Percentiles rank a stretch among this genome's conserved stretches.
Evolutionary conservation across 768 basidiomycete genomes (phyloP).

Genomic region (Tylopilus vinaceipallidus): DNA sequence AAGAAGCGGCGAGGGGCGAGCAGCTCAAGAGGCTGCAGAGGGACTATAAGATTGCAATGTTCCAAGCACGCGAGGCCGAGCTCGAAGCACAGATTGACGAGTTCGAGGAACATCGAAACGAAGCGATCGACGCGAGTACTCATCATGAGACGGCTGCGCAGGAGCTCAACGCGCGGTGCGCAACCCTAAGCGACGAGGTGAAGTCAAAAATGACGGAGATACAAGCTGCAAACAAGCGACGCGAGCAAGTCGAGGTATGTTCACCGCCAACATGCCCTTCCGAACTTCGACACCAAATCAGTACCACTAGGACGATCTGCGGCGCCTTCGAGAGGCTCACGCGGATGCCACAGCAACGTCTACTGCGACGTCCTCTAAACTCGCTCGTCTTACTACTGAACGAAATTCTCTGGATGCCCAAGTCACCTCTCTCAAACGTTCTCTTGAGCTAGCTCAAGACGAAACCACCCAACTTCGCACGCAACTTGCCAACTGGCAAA

Average conservation of each 20-base stretch:
- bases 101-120: constrained; percentile 48
- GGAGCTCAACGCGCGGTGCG: constrained; percentile 31
- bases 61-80: constrained; percentile 60
- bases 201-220: constrained; percentile 42
- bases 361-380: constrained; percentile 46
- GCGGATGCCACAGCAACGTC: constrained; percentile 47
- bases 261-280: not conserved
- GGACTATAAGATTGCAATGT: constrained; percentile 67
- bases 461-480: constrained; percentile 53
- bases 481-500: constrained; percentile 70
- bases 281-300: not conserved
- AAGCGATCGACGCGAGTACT: constrained; percentile 12
- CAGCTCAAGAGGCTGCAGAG: constrained; percentile 58
- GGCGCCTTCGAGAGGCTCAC: constrained; percentile 47
- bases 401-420: constrained; percentile 55
- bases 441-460: constrained; percentile 57
- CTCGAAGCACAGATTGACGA: constrained; percentile 52
- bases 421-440: constrained; percentile 51
- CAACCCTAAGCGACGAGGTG: constrained; percentile 36
- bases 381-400: constrained; percentile 57
- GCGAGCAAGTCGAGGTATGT: constrained; percentile 46
- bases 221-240: constrained; percentile 40
- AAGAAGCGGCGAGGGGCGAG: constrained; percentile 53
- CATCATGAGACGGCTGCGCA: constrained; percentile 29
- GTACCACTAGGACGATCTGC: constrained; percentile 36